These are phyloP conservation scores for Venturia carpophila DNA, from an alignment of 2,329 filamentous ascomycete genomes.

Conservation along the genomic window DNA sequence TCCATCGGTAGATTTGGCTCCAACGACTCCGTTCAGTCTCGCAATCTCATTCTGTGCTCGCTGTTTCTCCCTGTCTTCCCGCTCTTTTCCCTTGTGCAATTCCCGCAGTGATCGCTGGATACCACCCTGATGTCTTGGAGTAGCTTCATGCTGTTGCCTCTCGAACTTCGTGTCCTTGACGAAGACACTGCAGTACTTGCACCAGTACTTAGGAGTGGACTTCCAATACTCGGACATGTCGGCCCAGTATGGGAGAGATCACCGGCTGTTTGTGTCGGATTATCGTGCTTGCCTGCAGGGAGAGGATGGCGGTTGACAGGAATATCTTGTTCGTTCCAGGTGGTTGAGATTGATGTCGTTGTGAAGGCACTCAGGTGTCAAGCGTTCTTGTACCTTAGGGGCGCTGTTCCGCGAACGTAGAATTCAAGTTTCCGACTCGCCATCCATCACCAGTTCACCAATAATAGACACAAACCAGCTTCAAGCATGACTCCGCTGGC, in stretches of 20 bases:
- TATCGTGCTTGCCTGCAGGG: not conserved
- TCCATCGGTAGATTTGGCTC: slow-evolving; percentile 32
- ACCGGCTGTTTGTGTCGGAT: not conserved
- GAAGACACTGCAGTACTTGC: slow-evolving; percentile 88
- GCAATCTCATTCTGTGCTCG: slow-evolving; percentile 78
- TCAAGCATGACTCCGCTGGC: not conserved
- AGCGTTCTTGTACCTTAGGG: no score
- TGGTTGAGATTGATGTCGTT: not conserved
- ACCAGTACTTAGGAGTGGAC: slow-evolving; percentile 95
- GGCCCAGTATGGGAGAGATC: not conserved
- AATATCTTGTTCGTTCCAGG: not conserved
- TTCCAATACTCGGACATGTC: slow-evolving; percentile 98
- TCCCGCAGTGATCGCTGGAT: slow-evolving; percentile 86
- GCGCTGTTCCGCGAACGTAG: no score
- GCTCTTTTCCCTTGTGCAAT: slow-evolving; percentile 76
- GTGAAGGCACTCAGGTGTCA: not conserved
- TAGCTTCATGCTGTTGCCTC: slow-evolving; percentile 80
- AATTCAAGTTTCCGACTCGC: not conserved
- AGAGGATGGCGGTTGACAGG: not conserved
- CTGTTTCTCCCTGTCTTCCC: slow-evolving; percentile 72
- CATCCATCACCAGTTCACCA: not conserved
- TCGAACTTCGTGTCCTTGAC: slow-evolving; percentile 91
- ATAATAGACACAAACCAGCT: not conserved
- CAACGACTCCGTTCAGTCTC: slow-evolving; percentile 69
- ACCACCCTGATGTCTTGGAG: slow-evolving; percentile 71